phyloP scores from a whole-genome alignment of 805 yeast species.

The Cyberlindnera subsufficiens region DNA sequence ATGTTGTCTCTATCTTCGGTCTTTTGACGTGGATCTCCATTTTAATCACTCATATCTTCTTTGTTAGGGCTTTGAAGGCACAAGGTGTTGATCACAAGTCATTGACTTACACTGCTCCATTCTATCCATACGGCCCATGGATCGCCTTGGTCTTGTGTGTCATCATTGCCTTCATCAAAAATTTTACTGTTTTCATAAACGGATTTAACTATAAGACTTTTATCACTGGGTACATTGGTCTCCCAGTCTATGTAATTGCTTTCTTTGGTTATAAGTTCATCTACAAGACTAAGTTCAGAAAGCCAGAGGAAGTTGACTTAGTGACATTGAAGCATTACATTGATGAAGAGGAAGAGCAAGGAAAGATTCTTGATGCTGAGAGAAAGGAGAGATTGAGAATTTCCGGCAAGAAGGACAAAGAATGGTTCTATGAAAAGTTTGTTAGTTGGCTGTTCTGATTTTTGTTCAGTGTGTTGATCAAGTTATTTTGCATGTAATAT shows the following conservation, averaged over 20 bases:
- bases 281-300: constrained; percentile 42
- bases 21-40: constrained; percentile 72
- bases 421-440: constrained; percentile 42
- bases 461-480: neutral
- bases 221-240: constrained; percentile 68
- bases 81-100: constrained; percentile 51
- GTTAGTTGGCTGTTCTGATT: constrained; percentile 44
- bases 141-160: constrained; percentile 48
- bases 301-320: constrained; percentile 56
- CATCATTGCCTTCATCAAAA: constrained; percentile 57
- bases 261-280: constrained; percentile 55
- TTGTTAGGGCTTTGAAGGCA: constrained; percentile 57
- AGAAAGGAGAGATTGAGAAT: constrained; percentile 20
- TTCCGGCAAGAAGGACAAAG: constrained; percentile 27
- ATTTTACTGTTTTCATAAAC: constrained; percentile 66
- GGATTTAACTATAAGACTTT: constrained; percentile 57
- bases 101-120: constrained; percentile 52
- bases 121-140: constrained; percentile 64
- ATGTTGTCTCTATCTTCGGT: constrained; percentile 72
- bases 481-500: too few relatives aligned
- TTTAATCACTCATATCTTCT: constrained; percentile 59
- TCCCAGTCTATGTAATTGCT: constrained; percentile 51
- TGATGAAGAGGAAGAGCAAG: constrained; percentile 24
- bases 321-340: constrained; percentile 42
- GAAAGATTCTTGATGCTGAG: constrained; percentile 21